phyloP scores from a whole-genome alignment of 139 green algal species.

The Protoeuglena noctilucae region DNA sequence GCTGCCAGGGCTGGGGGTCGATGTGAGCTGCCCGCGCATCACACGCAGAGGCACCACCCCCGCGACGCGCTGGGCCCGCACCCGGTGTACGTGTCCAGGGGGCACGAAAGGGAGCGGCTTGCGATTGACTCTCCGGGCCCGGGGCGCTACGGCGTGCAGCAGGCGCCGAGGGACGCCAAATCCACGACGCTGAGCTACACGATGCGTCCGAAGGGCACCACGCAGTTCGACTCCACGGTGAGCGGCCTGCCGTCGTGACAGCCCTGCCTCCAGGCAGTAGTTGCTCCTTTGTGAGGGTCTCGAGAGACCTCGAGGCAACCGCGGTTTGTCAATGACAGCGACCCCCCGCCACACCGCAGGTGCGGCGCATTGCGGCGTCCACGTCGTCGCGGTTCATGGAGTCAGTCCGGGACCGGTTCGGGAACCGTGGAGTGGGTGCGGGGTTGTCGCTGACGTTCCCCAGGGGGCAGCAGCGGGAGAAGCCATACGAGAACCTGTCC shows the following conservation, averaged over 20 bases:
- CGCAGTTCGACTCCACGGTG: not conserved
- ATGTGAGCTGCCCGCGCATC: not conserved
- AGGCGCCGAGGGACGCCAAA: not conserved
- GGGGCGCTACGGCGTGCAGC: not conserved
- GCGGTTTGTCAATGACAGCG: no score
- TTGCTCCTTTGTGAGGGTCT: no score
- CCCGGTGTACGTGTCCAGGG: not conserved
- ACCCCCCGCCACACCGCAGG: no score
- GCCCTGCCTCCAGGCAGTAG: no score
- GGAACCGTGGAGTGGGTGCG: not conserved
- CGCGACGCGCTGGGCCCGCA: not conserved
- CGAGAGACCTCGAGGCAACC: no score
- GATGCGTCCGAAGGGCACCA: not conserved
- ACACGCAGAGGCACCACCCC: no score
- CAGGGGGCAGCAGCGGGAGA: not conserved
- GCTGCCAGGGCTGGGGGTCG: no score
- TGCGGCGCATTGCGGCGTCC: no score
- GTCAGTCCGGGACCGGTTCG: not conserved
- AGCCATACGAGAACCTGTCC: not conserved
- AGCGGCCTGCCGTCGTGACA: not conserved
- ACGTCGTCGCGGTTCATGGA: no score
- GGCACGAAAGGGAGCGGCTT: not conserved
- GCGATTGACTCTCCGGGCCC: not conserved
- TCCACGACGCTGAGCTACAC: not conserved
- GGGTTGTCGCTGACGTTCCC: not conserved